Base-by-base conservation (phyloP, 2,329 filamentous ascomycete species). In the Torrubiella hemipterigena region DNA sequence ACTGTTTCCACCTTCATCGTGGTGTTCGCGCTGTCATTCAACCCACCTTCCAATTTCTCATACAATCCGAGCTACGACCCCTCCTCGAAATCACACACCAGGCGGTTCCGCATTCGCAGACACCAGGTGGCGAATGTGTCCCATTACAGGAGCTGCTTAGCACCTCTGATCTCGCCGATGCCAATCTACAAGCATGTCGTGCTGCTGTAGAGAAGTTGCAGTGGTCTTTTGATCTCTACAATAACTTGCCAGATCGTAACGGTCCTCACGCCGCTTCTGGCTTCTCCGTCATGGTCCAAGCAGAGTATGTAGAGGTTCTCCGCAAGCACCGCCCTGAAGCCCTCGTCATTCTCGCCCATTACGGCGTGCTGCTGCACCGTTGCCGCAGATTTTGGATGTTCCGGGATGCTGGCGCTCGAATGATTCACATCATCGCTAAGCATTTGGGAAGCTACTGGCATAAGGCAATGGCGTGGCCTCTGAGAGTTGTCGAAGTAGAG, bases 341-440 rank as follows among this genome's bases (percentile, higher is more conserved):
- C 2, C 33, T 59, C 16, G 47, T 48, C 2, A 42, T 57, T 3
- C 37, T 67, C 7, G 54, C 52, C 4, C 58, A 61, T 38, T 65
- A 61, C 40, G 60, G 57, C 3, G 47, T 59, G 4, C 42, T 63
- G 20, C 38, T 67, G 18, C 55, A 65, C 37, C 40, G 43, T 13
- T 44, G 40, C 13, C 43, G 46, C n/a, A 32, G 44, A 2, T 46
- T 43, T 13, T 60, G 57, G 57, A 41, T 55, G 14, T 43, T 58
- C 19, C 34, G 34, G 3, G 30, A 30, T 25, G 34, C 36, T 5
- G 38, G 40, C 12, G 33, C 38, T 2, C 13, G 8, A 23, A 29
- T 42, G 27, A 27, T 42, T 17, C 32, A 23, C 11, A 23, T 33
- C 2, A 32, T 42, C 17, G 30, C 38, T n/a, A 32, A 31, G 9